Conservation (phyloP, 331 rosid species). For the Spiraea crenata region DNA sequence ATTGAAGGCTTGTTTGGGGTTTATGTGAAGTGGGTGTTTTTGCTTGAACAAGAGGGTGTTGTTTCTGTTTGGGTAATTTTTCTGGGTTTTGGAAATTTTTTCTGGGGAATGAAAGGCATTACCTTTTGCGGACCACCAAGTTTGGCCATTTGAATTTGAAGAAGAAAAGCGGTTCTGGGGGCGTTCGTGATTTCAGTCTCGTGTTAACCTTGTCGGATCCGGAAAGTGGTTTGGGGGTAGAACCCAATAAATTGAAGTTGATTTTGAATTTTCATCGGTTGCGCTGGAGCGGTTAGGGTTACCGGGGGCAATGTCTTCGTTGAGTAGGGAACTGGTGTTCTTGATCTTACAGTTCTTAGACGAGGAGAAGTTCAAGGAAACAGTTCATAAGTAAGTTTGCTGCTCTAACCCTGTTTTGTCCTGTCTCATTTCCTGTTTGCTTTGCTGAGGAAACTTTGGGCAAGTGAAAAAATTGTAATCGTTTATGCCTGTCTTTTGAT, state of each 20-base stretch:
- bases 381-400: slow-evolving; percentile 41
- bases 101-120: slow-evolving; percentile 20
- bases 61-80: slow-evolving; percentile 2
- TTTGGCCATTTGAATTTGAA: slow-evolving; percentile 9
- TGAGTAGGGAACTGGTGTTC: slow-evolving; percentile 49
- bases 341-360: slow-evolving; percentile 46
- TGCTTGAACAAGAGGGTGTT: slow-evolving; percentile 17
- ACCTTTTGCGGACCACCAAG: neutral
- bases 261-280: slow-evolving; percentile 21
- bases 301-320: slow-evolving; percentile 49
- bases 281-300: slow-evolving; percentile 44
- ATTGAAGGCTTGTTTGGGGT: slow-evolving; percentile 19
- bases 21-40: slow-evolving; percentile 7
- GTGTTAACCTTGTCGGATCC: slow-evolving; percentile 8
- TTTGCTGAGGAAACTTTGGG: neutral
- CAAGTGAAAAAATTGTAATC: neutral
- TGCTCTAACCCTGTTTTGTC: neutral
- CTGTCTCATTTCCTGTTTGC: neutral
- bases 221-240: slow-evolving; percentile 16
- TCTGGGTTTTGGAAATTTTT: neutral
- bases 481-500: neutral
- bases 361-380: slow-evolving; percentile 47
- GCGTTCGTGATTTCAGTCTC: neutral
- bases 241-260: slow-evolving; percentile 14
- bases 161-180: slow-evolving; percentile 18